Conservation (phyloP, 495 filamentous ascomycete genomes). For the Penicillium samsonianum region DNA sequence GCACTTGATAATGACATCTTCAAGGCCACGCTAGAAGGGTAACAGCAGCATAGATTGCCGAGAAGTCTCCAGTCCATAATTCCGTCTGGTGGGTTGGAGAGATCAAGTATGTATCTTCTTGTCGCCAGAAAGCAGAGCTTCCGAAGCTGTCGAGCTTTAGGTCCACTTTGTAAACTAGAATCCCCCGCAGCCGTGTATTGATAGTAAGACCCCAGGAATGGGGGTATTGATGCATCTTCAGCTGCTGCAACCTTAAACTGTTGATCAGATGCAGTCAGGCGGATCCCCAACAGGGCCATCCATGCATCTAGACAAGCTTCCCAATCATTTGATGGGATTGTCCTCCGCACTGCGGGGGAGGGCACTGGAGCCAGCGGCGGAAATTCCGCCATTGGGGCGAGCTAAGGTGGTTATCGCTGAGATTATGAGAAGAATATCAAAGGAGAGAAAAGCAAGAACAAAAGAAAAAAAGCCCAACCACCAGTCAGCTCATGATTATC, state of each 20-base stretch:
- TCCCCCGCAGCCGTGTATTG: constrained; percentile 48
- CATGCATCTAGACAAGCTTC: constrained; percentile 75
- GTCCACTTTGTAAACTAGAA: constrained; percentile 40
- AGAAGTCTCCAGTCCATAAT: constrained; percentile 44
- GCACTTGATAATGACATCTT: constrained; percentile 47
- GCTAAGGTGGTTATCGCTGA: not conserved
- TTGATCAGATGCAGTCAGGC: constrained; percentile 58
- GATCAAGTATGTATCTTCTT: constrained; percentile 39
- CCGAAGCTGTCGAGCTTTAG: constrained; percentile 56
- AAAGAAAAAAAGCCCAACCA: constrained; percentile 11
- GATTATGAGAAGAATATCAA: not conserved
- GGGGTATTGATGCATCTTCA: constrained; percentile 55
- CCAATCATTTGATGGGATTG: constrained; percentile 72
- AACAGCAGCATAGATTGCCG: constrained; percentile 41
- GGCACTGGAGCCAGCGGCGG: constrained; percentile 78
- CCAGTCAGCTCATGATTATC: constrained; percentile 5
- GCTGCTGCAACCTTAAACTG: constrained; percentile 51
- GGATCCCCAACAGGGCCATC: constrained; percentile 62
- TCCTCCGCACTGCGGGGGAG: constrained; percentile 62
- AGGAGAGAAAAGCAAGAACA: not conserved
- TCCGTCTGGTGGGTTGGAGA: constrained; percentile 23
- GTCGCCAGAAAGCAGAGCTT: constrained; percentile 64
- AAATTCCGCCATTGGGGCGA: constrained; percentile 46
- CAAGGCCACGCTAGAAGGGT: constrained; percentile 42
- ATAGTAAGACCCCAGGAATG: constrained; percentile 65